Evolutionary conservation across 768 basidiomycete genomes (phyloP), one percentile per base, ranked within the genome.

Genomic region (Serendipita sp.): DNA sequence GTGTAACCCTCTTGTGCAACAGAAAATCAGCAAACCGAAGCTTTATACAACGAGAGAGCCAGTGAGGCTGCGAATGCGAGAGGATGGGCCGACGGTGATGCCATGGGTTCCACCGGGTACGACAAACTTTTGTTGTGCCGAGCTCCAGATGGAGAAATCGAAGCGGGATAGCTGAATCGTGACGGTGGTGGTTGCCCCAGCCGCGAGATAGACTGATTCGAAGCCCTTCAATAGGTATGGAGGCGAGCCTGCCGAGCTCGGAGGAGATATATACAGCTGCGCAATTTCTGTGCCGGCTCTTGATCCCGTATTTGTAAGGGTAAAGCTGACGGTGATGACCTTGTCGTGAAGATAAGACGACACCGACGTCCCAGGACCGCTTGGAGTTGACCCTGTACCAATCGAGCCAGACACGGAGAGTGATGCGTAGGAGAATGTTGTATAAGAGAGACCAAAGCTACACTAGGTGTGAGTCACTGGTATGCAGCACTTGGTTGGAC

Each of bases 181-280:
- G n/a, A 82, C 80, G 2, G 71, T 76, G 64, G 73, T 75, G 34
- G 77, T 78, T 67, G 79, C 74, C 8, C 79, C 79, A 0, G 78
- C 67, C 28, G 44, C 64, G 18, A 76, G 68, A 65, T 56, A 70
- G 11, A 83, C 70, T 62, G 76, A 78, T 69, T 82, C 81, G 67
- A 84, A 84, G 15, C 82, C 83, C 70, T 81, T 82, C 63, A 84
- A 73, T 53, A 75, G 76, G 67, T 75, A 75, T 0, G 83, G 83
- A 3, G 83, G 78, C 2, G 77, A 74, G 13, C 76, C 72, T 0
- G 81, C 75, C 2, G 79, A 77, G 5, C 79, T 70, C 4, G 82
- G 83, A 30, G 77, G 78, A 7, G 76, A 73, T 37, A 80, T 73
- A 70, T 84, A 85, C 24, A 85, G 71, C 70, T 85, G 83, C 8